Percentiles rank a stretch among this genome's conserved stretches.
phyloP scores from a whole-genome alignment of 148 eudicot genomes.

The Suaeda aralocaspica region DNA sequence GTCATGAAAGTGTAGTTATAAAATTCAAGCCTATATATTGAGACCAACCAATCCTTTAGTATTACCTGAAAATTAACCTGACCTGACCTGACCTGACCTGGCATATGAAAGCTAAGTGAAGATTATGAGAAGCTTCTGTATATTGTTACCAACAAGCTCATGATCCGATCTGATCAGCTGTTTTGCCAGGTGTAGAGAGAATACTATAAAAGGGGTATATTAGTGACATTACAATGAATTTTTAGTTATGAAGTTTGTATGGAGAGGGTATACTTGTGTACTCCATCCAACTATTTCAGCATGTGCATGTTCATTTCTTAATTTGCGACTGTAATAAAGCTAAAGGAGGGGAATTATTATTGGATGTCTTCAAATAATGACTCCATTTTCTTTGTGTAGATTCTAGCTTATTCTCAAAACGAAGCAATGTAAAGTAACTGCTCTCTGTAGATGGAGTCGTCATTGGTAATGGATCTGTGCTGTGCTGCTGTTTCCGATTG shows the following conservation, averaged over 20 bases:
- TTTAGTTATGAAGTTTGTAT: not conserved
- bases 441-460: not conserved
- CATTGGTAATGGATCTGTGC: not conserved
- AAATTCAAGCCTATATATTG: too few relatives aligned
- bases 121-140: too few relatives aligned
- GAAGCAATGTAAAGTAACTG: constrained; percentile 15
- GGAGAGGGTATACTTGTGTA: not conserved
- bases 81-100: too few relatives aligned
- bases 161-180: too few relatives aligned
- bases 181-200: too few relatives aligned
- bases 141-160: too few relatives aligned
- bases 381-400: constrained; percentile 8
- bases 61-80: too few relatives aligned
- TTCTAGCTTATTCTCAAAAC: constrained; percentile 20
- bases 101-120: too few relatives aligned
- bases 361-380: not conserved
- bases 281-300: not conserved
- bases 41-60: not conserved
- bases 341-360: not conserved
- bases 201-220: not conserved
- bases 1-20: too few relatives aligned
- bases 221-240: not conserved
- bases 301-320: not conserved
- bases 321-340: not conserved
- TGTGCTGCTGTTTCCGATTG: not conserved